A percentile compares a stretch with the other conserved stretches of the same genome.
Conservation (phyloP, 1,139 yeast species). For the Hyphopichia wangnamkhiaoensis region DNA sequence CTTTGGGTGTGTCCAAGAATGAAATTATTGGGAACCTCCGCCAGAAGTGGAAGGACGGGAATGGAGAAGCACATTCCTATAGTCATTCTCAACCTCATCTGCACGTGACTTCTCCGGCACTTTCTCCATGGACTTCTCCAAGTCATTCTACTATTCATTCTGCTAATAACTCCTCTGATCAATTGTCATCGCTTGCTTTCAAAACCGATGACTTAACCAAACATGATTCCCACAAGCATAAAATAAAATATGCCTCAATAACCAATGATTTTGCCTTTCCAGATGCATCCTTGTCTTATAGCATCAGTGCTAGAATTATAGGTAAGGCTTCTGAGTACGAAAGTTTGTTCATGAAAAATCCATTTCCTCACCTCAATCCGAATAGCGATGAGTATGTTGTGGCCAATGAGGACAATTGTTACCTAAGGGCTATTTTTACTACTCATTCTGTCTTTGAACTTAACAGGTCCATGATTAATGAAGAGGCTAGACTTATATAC, state of each 20-base stretch:
- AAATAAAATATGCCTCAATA: slow-evolving; percentile 21
- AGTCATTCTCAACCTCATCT: not conserved
- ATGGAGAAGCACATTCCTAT: not conserved
- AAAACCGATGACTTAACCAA: not conserved
- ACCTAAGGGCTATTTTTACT: slow-evolving; percentile 25
- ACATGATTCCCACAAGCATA: not conserved
- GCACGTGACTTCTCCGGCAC: slow-evolving; percentile 5
- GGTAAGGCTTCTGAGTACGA: slow-evolving; percentile 36
- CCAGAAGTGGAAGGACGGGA: slow-evolving; percentile 26
- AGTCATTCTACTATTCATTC: slow-evolving; percentile 2
- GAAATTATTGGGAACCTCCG: slow-evolving; percentile 29
- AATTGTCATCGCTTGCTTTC: not conserved
- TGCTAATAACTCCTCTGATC: slow-evolving; percentile 1
- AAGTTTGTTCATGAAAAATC: slow-evolving; percentile 16
- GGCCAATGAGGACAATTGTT: slow-evolving; percentile 34
- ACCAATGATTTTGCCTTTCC: slow-evolving; percentile 34
- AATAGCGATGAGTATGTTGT: slow-evolving; percentile 38
- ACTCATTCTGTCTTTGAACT: slow-evolving; percentile 27
- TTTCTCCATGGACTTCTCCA: not conserved
- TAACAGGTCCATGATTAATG: slow-evolving; percentile 32
- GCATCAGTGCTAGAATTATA: slow-evolving; percentile 38
- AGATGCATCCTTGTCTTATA: slow-evolving; percentile 35
- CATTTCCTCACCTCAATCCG: slow-evolving; percentile 15
- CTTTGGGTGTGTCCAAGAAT: slow-evolving; percentile 31
- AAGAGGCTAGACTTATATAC: slow-evolving; percentile 33